Percentiles rank a stretch among this genome's conserved stretches.
These are phyloP conservation scores for Nasturtium officinale DNA, from an alignment of 345 rosid genomes.

Conservation along the genomic window DNA sequence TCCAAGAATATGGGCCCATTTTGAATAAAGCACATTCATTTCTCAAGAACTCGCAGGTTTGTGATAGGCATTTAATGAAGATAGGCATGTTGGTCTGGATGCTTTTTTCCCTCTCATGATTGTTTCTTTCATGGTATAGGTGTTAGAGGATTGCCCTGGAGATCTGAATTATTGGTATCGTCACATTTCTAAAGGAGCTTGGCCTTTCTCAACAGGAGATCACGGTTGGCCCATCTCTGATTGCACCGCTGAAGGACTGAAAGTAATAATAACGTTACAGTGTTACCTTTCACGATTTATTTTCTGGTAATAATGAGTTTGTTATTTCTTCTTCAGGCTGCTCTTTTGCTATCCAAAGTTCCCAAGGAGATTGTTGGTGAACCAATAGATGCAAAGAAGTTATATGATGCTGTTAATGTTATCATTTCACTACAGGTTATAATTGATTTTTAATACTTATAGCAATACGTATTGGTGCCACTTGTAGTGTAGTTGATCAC, in stretches of 20 bases:
- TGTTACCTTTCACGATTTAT: constrained; percentile 4
- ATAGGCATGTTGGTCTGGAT: constrained; percentile 25
- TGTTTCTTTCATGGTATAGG: constrained; percentile 51
- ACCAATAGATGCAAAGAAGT: constrained; percentile 57
- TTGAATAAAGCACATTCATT: constrained; percentile 69
- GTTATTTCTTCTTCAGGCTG: constrained; percentile 57
- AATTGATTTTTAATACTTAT: constrained; percentile 19
- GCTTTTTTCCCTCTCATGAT: background rate
- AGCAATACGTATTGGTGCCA: constrained; percentile 2
- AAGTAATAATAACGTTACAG: constrained; percentile 52
- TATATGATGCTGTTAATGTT: constrained; percentile 87
- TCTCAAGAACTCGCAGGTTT: constrained; percentile 79
- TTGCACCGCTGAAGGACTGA: constrained; percentile 90
- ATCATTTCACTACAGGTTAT: constrained; percentile 86
- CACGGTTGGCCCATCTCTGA: constrained; percentile 99
- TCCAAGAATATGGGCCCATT: constrained; percentile 68
- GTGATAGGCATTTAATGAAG: background rate
- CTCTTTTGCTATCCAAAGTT: constrained; percentile 68
- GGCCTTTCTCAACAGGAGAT: constrained; percentile 98
- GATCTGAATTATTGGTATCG: constrained; percentile 83
- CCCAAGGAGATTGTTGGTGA: constrained; percentile 80
- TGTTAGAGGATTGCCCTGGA: constrained; percentile 80
- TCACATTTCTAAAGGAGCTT: constrained; percentile 97
- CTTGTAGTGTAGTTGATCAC: constrained; percentile 9
- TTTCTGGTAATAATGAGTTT: constrained; percentile 34